Evolutionary conservation across 441 rosid genomes (phyloP).

Genomic region (Syzygium malaccense): DNA sequence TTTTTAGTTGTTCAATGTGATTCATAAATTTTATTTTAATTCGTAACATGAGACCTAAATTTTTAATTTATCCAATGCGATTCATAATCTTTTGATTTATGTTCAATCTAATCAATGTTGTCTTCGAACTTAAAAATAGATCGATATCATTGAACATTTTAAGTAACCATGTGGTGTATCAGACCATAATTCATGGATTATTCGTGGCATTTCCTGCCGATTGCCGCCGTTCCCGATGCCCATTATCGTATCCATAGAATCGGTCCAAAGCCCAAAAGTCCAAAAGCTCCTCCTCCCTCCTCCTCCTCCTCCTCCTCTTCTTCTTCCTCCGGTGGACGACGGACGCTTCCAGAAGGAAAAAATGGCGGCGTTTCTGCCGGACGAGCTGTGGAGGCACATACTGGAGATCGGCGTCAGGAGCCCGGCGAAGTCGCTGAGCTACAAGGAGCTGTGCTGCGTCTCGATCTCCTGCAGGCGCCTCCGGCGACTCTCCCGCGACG

Average conservation of each 20-base stretch:
- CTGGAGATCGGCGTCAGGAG: constrained; percentile 42
- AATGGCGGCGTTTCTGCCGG: constrained; percentile 44
- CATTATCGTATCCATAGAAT: not conserved
- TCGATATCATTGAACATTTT: too few species aligned
- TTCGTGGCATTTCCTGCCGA: too few species aligned
- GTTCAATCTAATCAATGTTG: too few species aligned
- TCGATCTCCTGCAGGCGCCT: constrained; percentile 79
- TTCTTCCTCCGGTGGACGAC: not conserved
- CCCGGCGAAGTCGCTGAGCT: constrained; percentile 20
- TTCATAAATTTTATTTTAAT: too few species aligned
- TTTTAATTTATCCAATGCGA: too few species aligned
- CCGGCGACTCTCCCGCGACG: constrained; percentile 53
- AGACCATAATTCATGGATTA: too few species aligned
- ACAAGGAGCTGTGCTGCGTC: constrained; percentile 65
- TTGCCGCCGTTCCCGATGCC: not conserved
- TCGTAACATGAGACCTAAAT: accelerated
- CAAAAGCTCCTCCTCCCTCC: not conserved
- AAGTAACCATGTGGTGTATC: accelerated
- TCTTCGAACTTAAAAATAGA: too few species aligned
- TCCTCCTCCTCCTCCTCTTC: not conserved
- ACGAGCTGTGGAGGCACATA: constrained; percentile 74
- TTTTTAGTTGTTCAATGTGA: too few species aligned
- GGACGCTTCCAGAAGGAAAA: not conserved
- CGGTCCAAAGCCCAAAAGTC: not conserved
- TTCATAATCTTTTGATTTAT: too few species aligned